A percentile compares a stretch with the other conserved stretches of the same genome.
These are phyloP conservation scores for Sporisorium reilianum DNA, from an alignment of 1,284 basidiomycete species.

Conservation along the genomic window DNA sequence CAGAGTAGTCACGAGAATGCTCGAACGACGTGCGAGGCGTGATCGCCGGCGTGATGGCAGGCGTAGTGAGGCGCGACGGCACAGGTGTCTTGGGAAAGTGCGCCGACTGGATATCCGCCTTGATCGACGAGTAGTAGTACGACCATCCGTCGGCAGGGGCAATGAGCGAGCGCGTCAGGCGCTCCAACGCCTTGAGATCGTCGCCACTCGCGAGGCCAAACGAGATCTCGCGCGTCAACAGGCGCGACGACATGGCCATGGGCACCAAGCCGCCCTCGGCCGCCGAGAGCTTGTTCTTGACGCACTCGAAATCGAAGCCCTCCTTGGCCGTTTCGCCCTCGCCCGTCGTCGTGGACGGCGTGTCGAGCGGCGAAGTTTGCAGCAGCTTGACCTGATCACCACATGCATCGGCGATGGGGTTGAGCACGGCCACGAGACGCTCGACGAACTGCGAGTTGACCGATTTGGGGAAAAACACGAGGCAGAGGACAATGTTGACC, in stretches of 20 bases:
- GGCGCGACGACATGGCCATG: constrained; percentile 74
- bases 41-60: constrained; percentile 27
- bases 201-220: constrained; percentile 76
- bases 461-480: constrained; percentile 77
- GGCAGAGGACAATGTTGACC: constrained; percentile 74
- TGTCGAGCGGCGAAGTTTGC: constrained; percentile 71
- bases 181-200: constrained; percentile 75
- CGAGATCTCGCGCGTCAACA: constrained; percentile 77
- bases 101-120: constrained; percentile 43
- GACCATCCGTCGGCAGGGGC: constrained; percentile 77
- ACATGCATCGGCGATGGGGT: constrained; percentile 73
- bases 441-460: constrained; percentile 77
- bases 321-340: constrained; percentile 37
- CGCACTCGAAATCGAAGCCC: constrained; percentile 70
- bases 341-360: constrained; percentile 31
- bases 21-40: constrained; percentile 44
- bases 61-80: constrained; percentile 41
- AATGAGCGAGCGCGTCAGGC: constrained; percentile 40
- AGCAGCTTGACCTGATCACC: constrained; percentile 73
- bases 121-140: constrained; percentile 72
- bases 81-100: constrained; percentile 55
- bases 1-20: constrained; percentile 27
- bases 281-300: constrained; percentile 69
- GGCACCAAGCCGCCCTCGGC: constrained; percentile 75
- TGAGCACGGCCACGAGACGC: constrained; percentile 74